Conservation (phyloP, 345 rosid species). For the Firmiana major region DNA sequence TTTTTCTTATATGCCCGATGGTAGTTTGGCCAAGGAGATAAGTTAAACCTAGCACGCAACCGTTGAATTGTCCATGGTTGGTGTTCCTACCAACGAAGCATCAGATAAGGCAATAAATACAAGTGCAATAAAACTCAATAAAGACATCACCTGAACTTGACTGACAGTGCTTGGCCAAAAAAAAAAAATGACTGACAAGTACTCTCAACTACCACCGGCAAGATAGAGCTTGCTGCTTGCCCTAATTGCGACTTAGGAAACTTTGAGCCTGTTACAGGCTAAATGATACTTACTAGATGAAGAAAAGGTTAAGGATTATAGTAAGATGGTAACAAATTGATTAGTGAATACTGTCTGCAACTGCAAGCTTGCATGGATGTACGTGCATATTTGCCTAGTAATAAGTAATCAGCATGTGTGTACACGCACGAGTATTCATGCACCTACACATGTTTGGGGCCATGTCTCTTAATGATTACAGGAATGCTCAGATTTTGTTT, state of each 20-base stretch:
- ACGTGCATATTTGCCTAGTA: background rate
- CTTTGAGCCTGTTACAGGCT: background rate
- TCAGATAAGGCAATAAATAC: background rate
- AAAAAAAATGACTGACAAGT: background rate
- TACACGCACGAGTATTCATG: background rate
- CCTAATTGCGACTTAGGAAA: background rate
- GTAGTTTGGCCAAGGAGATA: too few species aligned
- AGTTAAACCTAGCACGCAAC: background rate
- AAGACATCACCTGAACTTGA: background rate
- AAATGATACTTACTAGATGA: background rate
- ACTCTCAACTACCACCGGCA: background rate
- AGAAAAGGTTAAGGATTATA: background rate
- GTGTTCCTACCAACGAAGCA: background rate
- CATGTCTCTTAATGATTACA: too few species aligned
- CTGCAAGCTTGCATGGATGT: background rate
- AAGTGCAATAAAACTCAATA: background rate
- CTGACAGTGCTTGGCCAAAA: too few species aligned
- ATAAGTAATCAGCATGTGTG: background rate
- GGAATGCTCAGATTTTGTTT: background rate
- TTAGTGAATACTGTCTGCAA: background rate
- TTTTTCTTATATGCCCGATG: too few species aligned
- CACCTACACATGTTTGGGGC: background rate
- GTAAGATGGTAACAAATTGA: background rate
- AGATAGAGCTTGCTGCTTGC: too few species aligned
- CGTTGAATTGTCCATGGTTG: background rate